phyloP scores from a whole-genome alignment of 2,329 filamentous ascomycete genomes.

The Venturia carpophila region DNA sequence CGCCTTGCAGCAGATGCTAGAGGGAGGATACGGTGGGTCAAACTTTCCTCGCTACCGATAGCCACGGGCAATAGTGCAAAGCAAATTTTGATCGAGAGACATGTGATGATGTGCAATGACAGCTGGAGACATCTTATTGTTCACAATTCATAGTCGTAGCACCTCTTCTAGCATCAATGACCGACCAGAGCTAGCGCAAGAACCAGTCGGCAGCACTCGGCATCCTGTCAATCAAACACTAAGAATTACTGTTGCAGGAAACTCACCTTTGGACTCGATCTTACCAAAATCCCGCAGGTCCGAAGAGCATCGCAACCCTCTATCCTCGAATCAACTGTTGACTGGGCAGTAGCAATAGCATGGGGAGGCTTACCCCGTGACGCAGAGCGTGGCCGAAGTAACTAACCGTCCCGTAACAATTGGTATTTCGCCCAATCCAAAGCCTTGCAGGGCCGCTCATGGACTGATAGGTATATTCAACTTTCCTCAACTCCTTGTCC shows the following conservation, averaged over 20 bases:
- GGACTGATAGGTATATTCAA: neutral
- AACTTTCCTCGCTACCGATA: neutral
- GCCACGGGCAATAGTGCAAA: neutral
- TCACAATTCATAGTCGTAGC: neutral
- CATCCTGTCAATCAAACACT: neutral
- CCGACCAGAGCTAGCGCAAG: neutral
- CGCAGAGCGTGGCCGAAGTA: neutral
- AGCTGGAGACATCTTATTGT: neutral
- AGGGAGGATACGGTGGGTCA: neutral
- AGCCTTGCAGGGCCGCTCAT: neutral
- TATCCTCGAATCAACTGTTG: neutral
- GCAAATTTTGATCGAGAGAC: neutral
- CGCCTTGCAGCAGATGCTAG: neutral
- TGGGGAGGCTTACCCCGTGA: neutral
- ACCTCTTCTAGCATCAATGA: neutral
- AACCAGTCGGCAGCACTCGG: neutral
- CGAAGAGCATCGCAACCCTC: neutral
- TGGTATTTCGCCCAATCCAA: neutral
- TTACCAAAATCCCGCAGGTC: neutral
- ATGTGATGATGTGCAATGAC: neutral
- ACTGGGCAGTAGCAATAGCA: neutral
- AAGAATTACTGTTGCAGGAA: neutral
- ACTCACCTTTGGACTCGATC: neutral
- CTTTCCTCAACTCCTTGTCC: neutral
- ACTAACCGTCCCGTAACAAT: neutral